Evolutionary conservation across 2,329 filamentous ascomycete species (phyloP).

Genomic region (Zasmidium citrigriseum): DNA sequence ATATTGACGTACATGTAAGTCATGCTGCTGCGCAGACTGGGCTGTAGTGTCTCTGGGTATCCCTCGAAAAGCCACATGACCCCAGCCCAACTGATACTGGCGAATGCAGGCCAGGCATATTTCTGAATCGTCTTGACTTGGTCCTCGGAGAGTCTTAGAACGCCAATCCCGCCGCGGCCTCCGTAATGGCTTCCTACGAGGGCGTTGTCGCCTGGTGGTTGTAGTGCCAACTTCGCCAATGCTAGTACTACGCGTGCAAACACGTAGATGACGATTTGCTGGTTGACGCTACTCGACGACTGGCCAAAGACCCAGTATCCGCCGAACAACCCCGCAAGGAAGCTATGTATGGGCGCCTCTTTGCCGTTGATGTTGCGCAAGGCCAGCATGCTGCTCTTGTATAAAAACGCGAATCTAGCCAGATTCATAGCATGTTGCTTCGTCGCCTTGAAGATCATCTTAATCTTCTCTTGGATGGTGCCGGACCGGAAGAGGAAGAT

Average conservation of each 20-base stretch:
- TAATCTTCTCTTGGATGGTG: conserved; percentile 72
- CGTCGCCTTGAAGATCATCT: conserved; percentile 81
- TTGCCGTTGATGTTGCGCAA: conserved; percentile 61
- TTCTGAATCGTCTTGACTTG: conserved; percentile 45
- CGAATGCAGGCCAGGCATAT: conserved; percentile 91
- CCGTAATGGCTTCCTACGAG: conserved; percentile 40
- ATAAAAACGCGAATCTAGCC: conserved; percentile 85
- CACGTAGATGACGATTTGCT: conserved; percentile 98
- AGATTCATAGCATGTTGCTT: conserved; percentile 89
- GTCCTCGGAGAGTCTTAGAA: conserved; percentile 42
- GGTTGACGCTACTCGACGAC: conserved; percentile 69
- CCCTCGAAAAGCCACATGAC: conserved; percentile 96
- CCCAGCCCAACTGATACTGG: conserved; percentile 82
- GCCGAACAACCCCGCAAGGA: conserved; percentile 82
- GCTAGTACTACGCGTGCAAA: conserved; percentile 89
- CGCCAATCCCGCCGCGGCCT: conserved; percentile 42
- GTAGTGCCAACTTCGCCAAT: conserved; percentile 78
- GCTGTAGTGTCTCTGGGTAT: conserved; percentile 88
- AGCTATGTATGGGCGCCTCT: conserved; percentile 75
- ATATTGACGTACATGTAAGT: conserved; percentile 78
- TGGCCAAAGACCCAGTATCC: conserved; percentile 93
- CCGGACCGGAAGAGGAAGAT: conserved; percentile 94
- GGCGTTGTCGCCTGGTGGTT: conserved; percentile 51
- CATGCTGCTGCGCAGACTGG: conserved; percentile 92
- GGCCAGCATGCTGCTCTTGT: conserved; percentile 79